phyloP scores from a whole-genome alignment of 345 rosid genomes.

The Eucalyptus globulus region DNA sequence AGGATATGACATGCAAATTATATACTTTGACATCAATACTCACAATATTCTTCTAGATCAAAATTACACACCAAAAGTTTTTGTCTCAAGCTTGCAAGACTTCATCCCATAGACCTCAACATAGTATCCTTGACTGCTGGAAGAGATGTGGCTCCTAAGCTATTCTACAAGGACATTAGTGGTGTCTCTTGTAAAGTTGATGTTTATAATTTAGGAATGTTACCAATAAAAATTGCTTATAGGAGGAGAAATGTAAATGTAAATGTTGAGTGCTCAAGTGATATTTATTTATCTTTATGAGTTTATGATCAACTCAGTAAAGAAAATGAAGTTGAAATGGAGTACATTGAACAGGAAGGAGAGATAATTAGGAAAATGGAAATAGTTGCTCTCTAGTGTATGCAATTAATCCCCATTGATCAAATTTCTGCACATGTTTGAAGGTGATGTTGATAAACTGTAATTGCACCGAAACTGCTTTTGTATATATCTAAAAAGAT shows the following conservation, averaged over 20 bases:
- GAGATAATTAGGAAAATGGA: not conserved
- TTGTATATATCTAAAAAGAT: not conserved
- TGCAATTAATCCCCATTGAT: not conserved
- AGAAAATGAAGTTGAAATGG: not conserved
- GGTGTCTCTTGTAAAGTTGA: not conserved
- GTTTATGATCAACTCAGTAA: not conserved
- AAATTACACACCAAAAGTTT: not conserved
- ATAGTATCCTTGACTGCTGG: not conserved
- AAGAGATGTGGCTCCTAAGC: not conserved
- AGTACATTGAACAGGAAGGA: not conserved
- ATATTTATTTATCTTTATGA: not conserved
- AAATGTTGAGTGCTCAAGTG: not conserved
- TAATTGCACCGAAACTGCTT: not conserved
- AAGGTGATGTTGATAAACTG: not conserved
- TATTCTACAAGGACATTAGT: not conserved
- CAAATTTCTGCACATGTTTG: not conserved
- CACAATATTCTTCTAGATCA: not conserved
- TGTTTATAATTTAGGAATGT: not conserved
- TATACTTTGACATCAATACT: not conserved
- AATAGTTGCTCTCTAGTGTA: not conserved
- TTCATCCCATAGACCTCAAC: not conserved
- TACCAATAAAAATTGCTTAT: not conserved
- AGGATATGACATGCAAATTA: not conserved
- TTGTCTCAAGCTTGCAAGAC: not conserved
- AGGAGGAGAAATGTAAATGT: not conserved